phyloP scores from a whole-genome alignment of 2,329 filamentous ascomycete genomes.

The Cadophora sp. region DNA sequence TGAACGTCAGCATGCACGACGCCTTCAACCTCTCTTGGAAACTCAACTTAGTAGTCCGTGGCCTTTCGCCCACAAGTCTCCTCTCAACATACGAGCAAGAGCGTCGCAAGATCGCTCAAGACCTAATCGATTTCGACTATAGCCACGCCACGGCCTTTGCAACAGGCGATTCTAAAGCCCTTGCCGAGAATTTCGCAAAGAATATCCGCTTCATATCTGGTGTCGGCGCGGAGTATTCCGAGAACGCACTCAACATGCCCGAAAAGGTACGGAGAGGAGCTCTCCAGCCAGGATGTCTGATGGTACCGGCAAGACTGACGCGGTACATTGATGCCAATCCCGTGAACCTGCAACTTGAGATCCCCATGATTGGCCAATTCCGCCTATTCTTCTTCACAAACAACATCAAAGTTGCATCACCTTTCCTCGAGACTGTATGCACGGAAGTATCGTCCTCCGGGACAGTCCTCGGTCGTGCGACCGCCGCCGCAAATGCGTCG shows the following conservation, averaged over 20 bases:
- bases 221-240: slow-evolving; percentile 71
- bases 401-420: slow-evolving; percentile 60
- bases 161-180: slow-evolving; percentile 65
- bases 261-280: slow-evolving; percentile 51
- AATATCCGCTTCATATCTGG: slow-evolving; percentile 79
- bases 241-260: slow-evolving; percentile 66
- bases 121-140: slow-evolving; percentile 70
- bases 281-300: slow-evolving; percentile 50
- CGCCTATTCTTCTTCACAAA: slow-evolving; percentile 75
- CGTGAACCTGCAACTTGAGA: slow-evolving; percentile 78
- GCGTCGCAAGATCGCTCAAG: slow-evolving; percentile 65
- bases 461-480: slow-evolving; percentile 66
- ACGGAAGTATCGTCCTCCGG: slow-evolving; percentile 56
- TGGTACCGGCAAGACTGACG: slow-evolving; percentile 71
- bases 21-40: slow-evolving; percentile 69
- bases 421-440: slow-evolving; percentile 67
- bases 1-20: slow-evolving; percentile 65
- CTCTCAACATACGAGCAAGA: slow-evolving; percentile 68
- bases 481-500: slow-evolving; percentile 63
- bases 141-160: slow-evolving; percentile 63
- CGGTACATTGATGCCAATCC: slow-evolving; percentile 81
- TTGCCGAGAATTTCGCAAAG: slow-evolving; percentile 72
- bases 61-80: slow-evolving; percentile 59
- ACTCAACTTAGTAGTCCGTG: slow-evolving; percentile 55
- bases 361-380: slow-evolving; percentile 80